phyloP scores from a whole-genome alignment of 441 rosid genomes.

The Pelargonium australe region DNA sequence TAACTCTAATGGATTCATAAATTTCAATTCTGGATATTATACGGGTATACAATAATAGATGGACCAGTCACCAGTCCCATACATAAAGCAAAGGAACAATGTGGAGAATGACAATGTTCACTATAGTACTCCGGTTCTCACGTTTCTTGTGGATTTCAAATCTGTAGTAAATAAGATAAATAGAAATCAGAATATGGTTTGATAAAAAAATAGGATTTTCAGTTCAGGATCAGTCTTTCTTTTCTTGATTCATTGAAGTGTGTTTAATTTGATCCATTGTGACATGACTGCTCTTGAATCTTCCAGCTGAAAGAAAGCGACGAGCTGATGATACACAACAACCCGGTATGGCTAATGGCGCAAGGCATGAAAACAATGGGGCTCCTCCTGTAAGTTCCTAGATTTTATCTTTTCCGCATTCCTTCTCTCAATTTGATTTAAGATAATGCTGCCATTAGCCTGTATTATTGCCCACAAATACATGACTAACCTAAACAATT shows the following conservation, averaged over 20 bases:
- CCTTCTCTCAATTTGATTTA: background rate
- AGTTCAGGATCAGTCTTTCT: background rate
- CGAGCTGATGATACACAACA: conserved; percentile 61
- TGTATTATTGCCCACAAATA: too few relatives aligned
- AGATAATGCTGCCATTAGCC: background rate
- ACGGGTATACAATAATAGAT: too few relatives aligned
- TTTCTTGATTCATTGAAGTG: background rate
- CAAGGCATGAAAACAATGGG: conserved; percentile 43
- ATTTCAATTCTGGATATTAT: too few relatives aligned
- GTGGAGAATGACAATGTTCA: too few relatives aligned
- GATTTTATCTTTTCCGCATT: background rate
- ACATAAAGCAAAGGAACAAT: too few relatives aligned
- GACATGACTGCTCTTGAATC: conserved; percentile 5
- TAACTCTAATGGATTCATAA: too few relatives aligned
- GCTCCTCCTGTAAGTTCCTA: conserved; percentile 48
- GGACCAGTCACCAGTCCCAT: too few relatives aligned
- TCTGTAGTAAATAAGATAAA: background rate
- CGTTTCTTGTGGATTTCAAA: too few relatives aligned
- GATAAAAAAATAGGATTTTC: background rate
- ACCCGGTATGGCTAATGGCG: conserved; percentile 50
- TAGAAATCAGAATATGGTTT: background rate
- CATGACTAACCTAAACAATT: too few relatives aligned
- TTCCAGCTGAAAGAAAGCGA: conserved; percentile 71
- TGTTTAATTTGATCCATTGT: background rate
- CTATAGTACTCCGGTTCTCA: too few relatives aligned